Evolutionary conservation across 495 filamentous ascomycete genomes (phyloP), one percentile per base, ranked within the genome.

Genomic region (Penicillium ucsense): DNA sequence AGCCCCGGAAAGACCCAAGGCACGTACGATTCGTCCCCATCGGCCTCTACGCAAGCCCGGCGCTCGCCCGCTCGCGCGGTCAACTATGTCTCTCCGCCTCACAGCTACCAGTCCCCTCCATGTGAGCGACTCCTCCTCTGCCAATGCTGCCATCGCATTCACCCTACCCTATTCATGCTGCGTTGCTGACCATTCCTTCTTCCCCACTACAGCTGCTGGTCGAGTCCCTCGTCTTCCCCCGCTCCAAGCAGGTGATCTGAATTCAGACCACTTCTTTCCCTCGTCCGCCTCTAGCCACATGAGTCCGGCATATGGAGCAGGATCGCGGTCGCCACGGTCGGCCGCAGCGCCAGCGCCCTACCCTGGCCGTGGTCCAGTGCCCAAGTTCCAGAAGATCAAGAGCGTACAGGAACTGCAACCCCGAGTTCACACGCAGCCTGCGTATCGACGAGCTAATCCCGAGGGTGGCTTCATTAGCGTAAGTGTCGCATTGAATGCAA

Each of bases 381-480:
- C 94, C 40, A 85, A 89, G 62, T 92, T 97, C 55, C 80, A 78
- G 52, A 88, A 86, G 57, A 74, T 94, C 52, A 75, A 82, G 49
- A 78, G 78, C 8, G 71, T 82, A 20, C 70, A 80, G 32, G 88
- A 95, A 35, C 71, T 99, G 43, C 79, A 85, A 40, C 89, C 91
- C 6, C 84, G 84, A 56, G 78, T 90, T 52, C 94, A 91, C 62
- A 46, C 73, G 9, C 94, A 99, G 53, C 94, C 94, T 29, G 77
- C 90, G 4, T 96, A 90, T 62, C 81, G 94, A 46, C 78, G 94
- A 61, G 94, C 94, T 44, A 91, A 95, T 61, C 94, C 94, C 0
- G 94, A 99, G 62, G 94, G 94, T 46, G 94, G 94, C 44, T 99
- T 99, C 63, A 96, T 99, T 57, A 97, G 94, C 65, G 90, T 94